A percentile compares a stretch with the other conserved stretches of the same genome.
phyloP scores from a whole-genome alignment of 108 stramenopile species.

The Skeletonema menzelii region DNA sequence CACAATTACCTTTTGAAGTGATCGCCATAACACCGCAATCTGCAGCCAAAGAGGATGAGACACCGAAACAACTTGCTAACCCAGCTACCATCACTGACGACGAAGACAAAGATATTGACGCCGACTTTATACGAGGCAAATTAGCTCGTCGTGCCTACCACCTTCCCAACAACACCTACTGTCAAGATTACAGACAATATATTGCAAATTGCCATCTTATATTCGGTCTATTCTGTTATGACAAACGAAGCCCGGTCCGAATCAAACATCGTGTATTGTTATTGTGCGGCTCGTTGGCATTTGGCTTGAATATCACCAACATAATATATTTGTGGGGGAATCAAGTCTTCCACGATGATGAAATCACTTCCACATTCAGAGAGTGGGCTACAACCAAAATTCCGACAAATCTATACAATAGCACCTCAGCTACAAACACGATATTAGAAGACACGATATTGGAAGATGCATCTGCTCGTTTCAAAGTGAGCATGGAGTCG shows the following conservation, averaged over 20 bases:
- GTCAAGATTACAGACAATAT: conserved; percentile 37
- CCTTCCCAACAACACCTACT: conserved; percentile 32
- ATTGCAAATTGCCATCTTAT: conserved; percentile 31
- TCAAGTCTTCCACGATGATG: conserved; percentile 1
- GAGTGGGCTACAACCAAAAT: too few species aligned
- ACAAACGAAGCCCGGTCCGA: conserved; percentile 27
- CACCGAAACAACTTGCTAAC: too few species aligned
- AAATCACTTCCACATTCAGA: not conserved
- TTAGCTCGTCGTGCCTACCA: conserved; percentile 33
- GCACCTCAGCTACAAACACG: conserved; percentile 19
- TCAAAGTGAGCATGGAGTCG: conserved; percentile 19
- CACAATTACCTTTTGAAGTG: too few species aligned
- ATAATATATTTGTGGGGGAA: conserved; percentile 31
- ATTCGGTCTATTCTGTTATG: conserved; percentile 39
- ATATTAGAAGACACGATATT: conserved; percentile 14
- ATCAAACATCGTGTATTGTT: conserved; percentile 28
- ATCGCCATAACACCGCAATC: too few species aligned
- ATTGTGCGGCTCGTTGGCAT: conserved; percentile 38
- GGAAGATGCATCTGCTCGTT: not conserved
- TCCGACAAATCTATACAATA: conserved; percentile 5
- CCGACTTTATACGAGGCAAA: conserved; percentile 12
- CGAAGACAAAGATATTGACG: not conserved
- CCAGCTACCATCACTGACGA: too few species aligned
- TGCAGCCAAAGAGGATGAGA: too few species aligned
- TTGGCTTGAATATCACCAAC: conserved; percentile 37